phyloP scores from a whole-genome alignment of 2,329 filamentous ascomycete genomes.

The Neonectria neomacrospora region DNA sequence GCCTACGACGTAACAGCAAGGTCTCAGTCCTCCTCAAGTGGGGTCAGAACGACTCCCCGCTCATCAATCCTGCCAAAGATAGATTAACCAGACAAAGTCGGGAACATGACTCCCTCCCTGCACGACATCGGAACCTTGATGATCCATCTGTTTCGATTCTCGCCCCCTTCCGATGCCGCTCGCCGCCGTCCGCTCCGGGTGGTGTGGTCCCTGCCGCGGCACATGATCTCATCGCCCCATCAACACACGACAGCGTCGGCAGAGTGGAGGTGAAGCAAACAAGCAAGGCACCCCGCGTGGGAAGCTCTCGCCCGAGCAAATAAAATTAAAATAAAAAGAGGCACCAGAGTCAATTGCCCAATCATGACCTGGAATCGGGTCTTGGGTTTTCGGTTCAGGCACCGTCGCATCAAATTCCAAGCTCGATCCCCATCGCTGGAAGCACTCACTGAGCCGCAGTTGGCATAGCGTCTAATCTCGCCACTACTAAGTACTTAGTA shows the following conservation, averaged over 20 bases:
- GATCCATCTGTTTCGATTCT: neutral
- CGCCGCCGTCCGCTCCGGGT: slow-evolving; percentile 21
- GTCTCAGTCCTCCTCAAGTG: slow-evolving; percentile 1
- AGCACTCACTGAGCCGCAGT: neutral
- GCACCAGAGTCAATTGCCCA: slow-evolving; percentile 11
- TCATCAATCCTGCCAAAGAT: neutral
- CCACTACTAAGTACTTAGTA: too few species aligned
- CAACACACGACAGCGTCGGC: slow-evolving; percentile 7
- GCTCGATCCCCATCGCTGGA: slow-evolving; percentile 7
- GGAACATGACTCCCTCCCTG: neutral
- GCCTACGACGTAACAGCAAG: neutral
- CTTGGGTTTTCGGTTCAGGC: neutral
- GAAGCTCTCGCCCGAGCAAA: neutral
- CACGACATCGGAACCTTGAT: slow-evolving; percentile 2
- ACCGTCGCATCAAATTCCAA: slow-evolving; percentile 5
- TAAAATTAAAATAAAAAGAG: neutral
- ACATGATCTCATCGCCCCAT: slow-evolving; percentile 35
- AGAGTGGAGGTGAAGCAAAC: neutral
- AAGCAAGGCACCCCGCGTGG: neutral
- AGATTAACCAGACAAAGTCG: neutral
- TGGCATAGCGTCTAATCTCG: neutral
- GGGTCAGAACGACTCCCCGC: neutral
- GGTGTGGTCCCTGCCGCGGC: slow-evolving; percentile 14
- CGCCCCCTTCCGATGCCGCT: slow-evolving; percentile 23
- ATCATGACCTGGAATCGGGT: slow-evolving; percentile 11